phyloP scores from a whole-genome alignment of 352 stramenopile genomes.

The Globisporangium splendens region DNA sequence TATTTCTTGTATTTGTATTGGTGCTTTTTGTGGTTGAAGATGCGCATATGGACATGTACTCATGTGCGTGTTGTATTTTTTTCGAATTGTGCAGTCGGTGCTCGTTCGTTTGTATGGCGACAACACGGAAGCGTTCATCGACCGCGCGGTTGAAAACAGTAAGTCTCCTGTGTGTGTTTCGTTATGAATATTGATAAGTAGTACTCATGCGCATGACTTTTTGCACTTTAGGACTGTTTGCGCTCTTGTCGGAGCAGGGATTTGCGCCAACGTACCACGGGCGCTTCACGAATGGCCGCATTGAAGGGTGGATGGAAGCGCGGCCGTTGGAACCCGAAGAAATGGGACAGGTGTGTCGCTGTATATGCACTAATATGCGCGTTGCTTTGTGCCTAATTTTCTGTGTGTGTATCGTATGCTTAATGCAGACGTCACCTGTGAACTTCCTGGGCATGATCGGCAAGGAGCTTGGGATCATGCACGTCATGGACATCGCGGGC shows the following conservation, averaged over 20 bases:
- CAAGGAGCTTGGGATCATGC: slow-evolving; percentile 84
- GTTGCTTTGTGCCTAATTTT: not conserved
- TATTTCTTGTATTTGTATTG: not conserved
- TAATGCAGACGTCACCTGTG: slow-evolving; percentile 41
- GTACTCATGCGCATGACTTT: slow-evolving; percentile 3
- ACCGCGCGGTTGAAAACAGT: slow-evolving; percentile 90
- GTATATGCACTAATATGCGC: not conserved
- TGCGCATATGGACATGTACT: not conserved
- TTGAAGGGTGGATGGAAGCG: slow-evolving; percentile 89
- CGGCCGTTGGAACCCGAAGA: slow-evolving; percentile 82
- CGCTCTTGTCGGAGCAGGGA: slow-evolving; percentile 70
- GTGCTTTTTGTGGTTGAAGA: not conserved
- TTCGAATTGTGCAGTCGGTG: slow-evolving; percentile 38
- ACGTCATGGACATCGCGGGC: slow-evolving; percentile 78
- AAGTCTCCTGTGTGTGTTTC: slow-evolving; percentile 17
- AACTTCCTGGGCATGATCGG: slow-evolving; percentile 87
- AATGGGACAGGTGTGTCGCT: slow-evolving; percentile 58
- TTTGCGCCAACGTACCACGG: slow-evolving; percentile 90
- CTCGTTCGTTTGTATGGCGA: slow-evolving; percentile 90
- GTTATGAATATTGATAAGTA: slow-evolving; percentile 5
- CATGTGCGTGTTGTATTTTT: slow-evolving; percentile 1
- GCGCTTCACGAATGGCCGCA: slow-evolving; percentile 89
- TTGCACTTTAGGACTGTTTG: slow-evolving; percentile 73
- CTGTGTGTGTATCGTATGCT: not conserved
- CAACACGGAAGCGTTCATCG: slow-evolving; percentile 93